Percentiles rank a stretch among this genome's conserved stretches.
Evolutionary conservation across 1,284 basidiomycete species (phyloP).

Genomic region (Leccinum pachyderme): DNA sequence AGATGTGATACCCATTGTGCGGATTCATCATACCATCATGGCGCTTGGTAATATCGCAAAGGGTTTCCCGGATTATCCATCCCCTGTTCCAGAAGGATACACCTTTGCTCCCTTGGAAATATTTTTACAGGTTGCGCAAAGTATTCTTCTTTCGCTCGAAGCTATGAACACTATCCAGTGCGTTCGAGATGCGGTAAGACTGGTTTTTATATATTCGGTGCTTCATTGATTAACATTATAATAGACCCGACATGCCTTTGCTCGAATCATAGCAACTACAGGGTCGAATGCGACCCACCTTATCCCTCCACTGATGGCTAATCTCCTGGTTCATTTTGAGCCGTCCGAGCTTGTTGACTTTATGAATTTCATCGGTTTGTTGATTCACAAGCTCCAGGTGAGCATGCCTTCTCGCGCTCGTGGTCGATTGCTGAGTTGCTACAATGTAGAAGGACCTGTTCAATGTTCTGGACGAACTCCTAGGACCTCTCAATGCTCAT

Average conservation of each 20-base stretch:
- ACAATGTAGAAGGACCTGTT: conserved; percentile 68
- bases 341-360: conserved; percentile 93
- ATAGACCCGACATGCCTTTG: conserved; percentile 91
- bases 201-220: neutral
- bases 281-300: conserved; percentile 80
- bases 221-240: conserved; percentile 11
- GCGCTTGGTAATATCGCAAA: conserved; percentile 94
- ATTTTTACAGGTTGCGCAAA: conserved; percentile 87
- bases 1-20: conserved; percentile 73
- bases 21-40: conserved; percentile 95
- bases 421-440: conserved; percentile 7
- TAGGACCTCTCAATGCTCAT: conserved; percentile 83
- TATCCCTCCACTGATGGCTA: conserved; percentile 85
- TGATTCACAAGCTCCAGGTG: conserved; percentile 93
- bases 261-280: conserved; percentile 88
- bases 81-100: conserved; percentile 61
- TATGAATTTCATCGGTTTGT: conserved; percentile 88
- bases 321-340: conserved; percentile 89
- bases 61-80: conserved; percentile 91
- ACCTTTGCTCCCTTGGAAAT: conserved; percentile 77
- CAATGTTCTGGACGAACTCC: conserved; percentile 86
- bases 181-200: conserved; percentile 88
- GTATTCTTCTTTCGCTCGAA: conserved; percentile 85
- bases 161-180: conserved; percentile 86
- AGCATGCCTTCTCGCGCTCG: conserved; percentile 19